These are phyloP conservation scores for Phylloporus sp. DNA, from an alignment of 768 basidiomycete genomes.

Conservation along the genomic window DNA sequence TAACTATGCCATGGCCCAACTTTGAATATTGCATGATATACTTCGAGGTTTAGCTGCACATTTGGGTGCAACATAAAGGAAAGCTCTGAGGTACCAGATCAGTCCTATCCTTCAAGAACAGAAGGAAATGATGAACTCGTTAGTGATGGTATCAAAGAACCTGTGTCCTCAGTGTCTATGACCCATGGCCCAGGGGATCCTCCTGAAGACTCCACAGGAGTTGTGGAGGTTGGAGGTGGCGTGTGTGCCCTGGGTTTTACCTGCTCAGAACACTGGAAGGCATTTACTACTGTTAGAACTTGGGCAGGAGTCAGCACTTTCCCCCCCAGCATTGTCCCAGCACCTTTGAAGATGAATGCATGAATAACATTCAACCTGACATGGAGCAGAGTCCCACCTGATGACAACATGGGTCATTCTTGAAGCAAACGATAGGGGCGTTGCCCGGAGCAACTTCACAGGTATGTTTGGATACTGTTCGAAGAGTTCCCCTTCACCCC, in stretches of 20 bases:
- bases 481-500: constrained; percentile 2
- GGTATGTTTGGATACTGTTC: neutral
- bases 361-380: neutral
- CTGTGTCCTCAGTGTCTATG: neutral
- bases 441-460: neutral
- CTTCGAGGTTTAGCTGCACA: too few species aligned
- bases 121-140: neutral
- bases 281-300: neutral
- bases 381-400: neutral
- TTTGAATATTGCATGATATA: neutral
- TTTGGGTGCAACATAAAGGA: too few species aligned
- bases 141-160: neutral
- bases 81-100: too few species aligned
- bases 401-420: neutral
- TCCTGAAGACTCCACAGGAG: neutral
- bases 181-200: neutral
- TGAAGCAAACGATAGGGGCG: neutral
- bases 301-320: neutral
- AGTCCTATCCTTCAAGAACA: too few species aligned
- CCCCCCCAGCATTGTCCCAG: neutral
- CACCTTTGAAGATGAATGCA: neutral
- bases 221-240: neutral
- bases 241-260: neutral
- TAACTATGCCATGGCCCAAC: neutral
- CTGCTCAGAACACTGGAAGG: neutral